Evolutionary conservation across 495 filamentous ascomycete species (phyloP), one percentile per base, ranked within the genome.

Genomic region (Aspergillus sclerotioniger): DNA sequence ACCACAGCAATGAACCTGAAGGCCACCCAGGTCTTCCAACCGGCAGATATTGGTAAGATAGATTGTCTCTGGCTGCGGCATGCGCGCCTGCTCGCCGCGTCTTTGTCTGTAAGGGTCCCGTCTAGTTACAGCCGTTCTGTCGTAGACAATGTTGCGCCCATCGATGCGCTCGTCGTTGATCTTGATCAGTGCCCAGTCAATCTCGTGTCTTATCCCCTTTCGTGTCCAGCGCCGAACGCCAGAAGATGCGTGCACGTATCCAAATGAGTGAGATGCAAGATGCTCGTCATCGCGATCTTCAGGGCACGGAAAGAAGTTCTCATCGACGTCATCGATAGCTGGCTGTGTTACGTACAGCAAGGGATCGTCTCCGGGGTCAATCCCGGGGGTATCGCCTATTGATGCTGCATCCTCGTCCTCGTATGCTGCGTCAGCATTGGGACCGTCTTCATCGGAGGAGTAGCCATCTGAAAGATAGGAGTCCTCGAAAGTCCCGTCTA

Each of bases 161-260:
- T 90, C 88, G 53, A 85, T 76, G 12, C 93, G 84, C 16, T 85
- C 79, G 8, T 86, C 76, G 17, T 87, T 73, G 51, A 98, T 88
- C 66, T 92, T 87, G 58, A 98, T 90, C 9, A 98, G 74, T 0
- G 92, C 92, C 93, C 93, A 98, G 68, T 98, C 93, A 58, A 98
- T 92, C 68, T 98, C 93, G 63, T 98, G 93, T 13, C 89, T 80
- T 12, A 92, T 71, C 6, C 83, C 82, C 43, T 84, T 75, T 25
- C 83, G 76, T 54, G 70, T 79, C 62, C 86, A 86, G 3, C 94
- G 84, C 16, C 90, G 82, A 54, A 96, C 84, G 8, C 93, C 93
- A 16, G 90, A 95, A 1, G 91, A 96, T 16, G 92, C 93, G 57
- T 95, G 89, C 29, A 97, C 77, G 60, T 90, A 86, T 10, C 93